Conservation (phyloP, 257 asterid genomes). For the Ligustrum vulgare region DNA sequence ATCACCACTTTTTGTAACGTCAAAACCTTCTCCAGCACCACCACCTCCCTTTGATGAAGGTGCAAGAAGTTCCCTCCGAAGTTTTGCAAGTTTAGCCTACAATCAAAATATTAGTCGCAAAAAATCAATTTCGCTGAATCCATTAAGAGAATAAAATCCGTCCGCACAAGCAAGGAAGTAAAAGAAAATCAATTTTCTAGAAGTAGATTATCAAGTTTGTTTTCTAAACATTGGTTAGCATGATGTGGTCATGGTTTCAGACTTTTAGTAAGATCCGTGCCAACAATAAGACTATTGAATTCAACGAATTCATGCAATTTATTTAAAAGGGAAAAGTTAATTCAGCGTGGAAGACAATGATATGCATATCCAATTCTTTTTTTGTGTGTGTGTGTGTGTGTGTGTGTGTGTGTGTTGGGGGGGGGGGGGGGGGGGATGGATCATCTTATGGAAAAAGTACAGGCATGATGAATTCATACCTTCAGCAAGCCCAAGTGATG, state of each 20-base stretch:
- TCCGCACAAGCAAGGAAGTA: slow-evolving; percentile 2
- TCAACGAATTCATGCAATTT: not conserved
- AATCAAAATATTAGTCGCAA: slow-evolving; percentile 18
- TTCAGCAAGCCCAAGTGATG: slow-evolving; percentile 94
- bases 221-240: not conserved
- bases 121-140: not conserved
- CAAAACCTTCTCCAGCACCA: slow-evolving; percentile 99
- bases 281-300: not conserved
- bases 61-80: slow-evolving; percentile 86
- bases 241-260: not conserved
- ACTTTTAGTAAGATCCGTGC: not conserved
- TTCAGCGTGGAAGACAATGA: not conserved
- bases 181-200: too few relatives aligned
- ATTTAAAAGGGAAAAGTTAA: not conserved
- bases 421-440: too few relatives aligned
- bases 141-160: not conserved
- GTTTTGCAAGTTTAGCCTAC: slow-evolving; percentile 97
- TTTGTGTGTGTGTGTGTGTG: too few relatives aligned
- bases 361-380: not conserved
- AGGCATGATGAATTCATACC: slow-evolving; percentile 41
- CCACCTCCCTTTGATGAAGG: slow-evolving; percentile 96
- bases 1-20: slow-evolving; percentile 99
- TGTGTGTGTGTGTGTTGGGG: too few relatives aligned
- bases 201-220: not conserved
- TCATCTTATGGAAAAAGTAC: slow-evolving; percentile 5